Evolutionary conservation across 2,329 filamentous ascomycete species (phyloP).

Genomic region (Rachicladosporium sp.): DNA sequence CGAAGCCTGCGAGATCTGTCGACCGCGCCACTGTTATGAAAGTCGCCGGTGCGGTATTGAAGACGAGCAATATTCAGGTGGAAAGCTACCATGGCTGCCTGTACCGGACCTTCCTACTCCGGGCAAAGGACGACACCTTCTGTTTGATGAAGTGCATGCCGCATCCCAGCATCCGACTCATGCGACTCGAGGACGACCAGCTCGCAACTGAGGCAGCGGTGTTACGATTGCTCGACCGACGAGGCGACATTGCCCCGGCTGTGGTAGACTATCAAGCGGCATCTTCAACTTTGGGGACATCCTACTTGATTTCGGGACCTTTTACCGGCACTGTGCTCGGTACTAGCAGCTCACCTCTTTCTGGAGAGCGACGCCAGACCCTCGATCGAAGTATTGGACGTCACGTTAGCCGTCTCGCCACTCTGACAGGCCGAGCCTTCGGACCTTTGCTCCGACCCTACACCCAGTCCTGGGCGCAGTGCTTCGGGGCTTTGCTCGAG

Average conservation of each 20-base stretch:
- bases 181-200: constrained; percentile 31
- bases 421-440: constrained; percentile 37
- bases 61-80: no score
- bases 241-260: constrained; percentile 25
- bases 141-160: constrained; percentile 32
- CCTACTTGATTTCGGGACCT: constrained; percentile 9
- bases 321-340: constrained; percentile 16
- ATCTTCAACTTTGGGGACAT: constrained; percentile 14
- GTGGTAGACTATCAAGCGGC: constrained; percentile 25
- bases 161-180: constrained; percentile 23
- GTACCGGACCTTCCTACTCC: no score
- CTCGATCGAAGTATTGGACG: constrained; percentile 30
- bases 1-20: no score
- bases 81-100: no score
- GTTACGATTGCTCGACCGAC: constrained; percentile 26
- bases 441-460: constrained; percentile 29
- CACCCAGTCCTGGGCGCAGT: constrained; percentile 38
- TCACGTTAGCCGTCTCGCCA: constrained; percentile 30
- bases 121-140: constrained; percentile 6
- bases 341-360: constrained; percentile 20
- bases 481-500: constrained; percentile 42
- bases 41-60: no score
- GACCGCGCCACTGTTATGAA: no score
- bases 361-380: constrained; percentile 21
- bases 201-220: constrained; percentile 28